These are phyloP conservation scores for Ophiostoma ips DNA, from an alignment of 2,329 filamentous ascomycete species.

Conservation along the genomic window DNA sequence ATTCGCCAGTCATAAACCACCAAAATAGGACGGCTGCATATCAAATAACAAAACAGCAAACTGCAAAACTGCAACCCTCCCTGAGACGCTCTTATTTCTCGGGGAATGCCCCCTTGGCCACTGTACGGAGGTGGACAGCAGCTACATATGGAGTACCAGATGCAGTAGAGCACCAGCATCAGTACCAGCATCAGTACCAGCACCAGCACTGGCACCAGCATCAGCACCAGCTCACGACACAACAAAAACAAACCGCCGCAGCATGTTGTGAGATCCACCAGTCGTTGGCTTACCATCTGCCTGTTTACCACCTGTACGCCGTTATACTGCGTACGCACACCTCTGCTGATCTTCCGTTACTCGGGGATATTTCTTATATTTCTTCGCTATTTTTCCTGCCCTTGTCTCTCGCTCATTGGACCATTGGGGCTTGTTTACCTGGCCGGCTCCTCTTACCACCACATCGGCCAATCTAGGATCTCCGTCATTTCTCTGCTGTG, in stretches of 20 bases:
- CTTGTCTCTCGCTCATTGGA: constrained; percentile 5
- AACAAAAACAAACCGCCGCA: background rate
- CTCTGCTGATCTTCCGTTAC: background rate
- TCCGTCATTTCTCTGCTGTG: background rate
- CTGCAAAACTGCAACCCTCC: too few relatives aligned
- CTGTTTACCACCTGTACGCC: constrained; percentile 9
- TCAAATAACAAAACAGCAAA: background rate
- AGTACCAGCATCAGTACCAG: background rate
- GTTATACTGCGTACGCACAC: constrained; percentile 12
- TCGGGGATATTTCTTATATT: background rate
- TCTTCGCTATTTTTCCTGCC: background rate
- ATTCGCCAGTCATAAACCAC: too few relatives aligned
- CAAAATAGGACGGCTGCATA: background rate
- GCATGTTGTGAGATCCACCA: background rate
- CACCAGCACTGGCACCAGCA: background rate
- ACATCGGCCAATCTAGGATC: constrained; percentile 3
- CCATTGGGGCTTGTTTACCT: constrained; percentile 7
- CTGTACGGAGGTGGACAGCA: background rate
- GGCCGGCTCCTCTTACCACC: constrained; percentile 4
- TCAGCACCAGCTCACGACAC: background rate
- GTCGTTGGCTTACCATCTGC: background rate
- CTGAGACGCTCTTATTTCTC: background rate
- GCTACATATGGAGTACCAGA: background rate
- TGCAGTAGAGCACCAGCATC: background rate
- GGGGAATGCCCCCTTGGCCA: too few relatives aligned